phyloP scores from a whole-genome alignment of 2,329 filamentous ascomycete species.

The Clarireedia paspali region DNA sequence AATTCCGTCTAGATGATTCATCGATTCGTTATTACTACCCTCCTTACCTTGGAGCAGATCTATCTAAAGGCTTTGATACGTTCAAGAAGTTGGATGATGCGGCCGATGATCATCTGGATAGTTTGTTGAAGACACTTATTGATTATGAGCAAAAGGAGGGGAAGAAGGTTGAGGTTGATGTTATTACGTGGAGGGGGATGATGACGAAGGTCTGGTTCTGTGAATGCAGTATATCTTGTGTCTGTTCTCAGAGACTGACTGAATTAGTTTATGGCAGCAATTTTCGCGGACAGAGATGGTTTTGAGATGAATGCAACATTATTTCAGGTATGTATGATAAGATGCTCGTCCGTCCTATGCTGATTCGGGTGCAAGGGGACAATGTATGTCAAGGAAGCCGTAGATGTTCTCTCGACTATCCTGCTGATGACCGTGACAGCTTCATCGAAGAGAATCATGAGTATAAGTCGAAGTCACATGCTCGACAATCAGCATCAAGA shows the following conservation, averaged over 20 bases:
- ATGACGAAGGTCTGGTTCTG: constrained; percentile 73
- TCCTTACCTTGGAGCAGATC: constrained; percentile 59
- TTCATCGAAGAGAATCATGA: constrained; percentile 89
- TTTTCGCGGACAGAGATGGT: constrained; percentile 77
- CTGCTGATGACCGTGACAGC: constrained; percentile 37
- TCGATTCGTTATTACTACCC: constrained; percentile 87
- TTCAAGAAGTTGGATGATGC: constrained; percentile 80
- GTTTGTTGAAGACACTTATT: constrained; percentile 68
- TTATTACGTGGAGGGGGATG: constrained; percentile 96
- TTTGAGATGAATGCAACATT: constrained; percentile 95
- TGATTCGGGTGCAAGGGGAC: constrained; percentile 38
- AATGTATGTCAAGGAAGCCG: constrained; percentile 35
- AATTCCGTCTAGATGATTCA: constrained; percentile 67
- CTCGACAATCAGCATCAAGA: constrained; percentile 44
- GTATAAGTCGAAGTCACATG: constrained; percentile 57
- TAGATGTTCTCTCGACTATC: not conserved
- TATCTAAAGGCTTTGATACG: constrained; percentile 72
- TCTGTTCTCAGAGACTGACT: no score
- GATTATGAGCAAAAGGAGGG: constrained; percentile 62
- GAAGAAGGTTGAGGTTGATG: constrained; percentile 60
- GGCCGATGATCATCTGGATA: constrained; percentile 80
- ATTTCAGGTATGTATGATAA: constrained; percentile 59
- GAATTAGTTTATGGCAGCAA: constrained; percentile 70
- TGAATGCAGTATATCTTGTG: no score
- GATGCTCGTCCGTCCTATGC: constrained; percentile 9